Base-by-base conservation (phyloP, 2,329 filamentous ascomycete species). In the Acarospora socialis region DNA sequence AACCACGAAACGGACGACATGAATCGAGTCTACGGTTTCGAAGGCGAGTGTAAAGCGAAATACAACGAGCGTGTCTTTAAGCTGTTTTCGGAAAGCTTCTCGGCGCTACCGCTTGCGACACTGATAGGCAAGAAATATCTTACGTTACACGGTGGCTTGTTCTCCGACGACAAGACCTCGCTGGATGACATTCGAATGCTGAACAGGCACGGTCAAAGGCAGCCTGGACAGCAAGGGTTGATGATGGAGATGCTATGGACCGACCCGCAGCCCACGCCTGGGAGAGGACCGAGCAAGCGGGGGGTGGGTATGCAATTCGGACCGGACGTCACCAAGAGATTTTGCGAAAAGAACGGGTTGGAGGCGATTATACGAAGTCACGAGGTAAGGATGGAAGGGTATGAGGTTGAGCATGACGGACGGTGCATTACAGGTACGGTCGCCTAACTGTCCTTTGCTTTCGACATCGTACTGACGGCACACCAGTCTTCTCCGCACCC, bases 241-340 rank as follows among this genome's bases (percentile, higher is more conserved):
- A 98, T 98, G 90, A 98, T 98, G 90, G 90, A 98, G 60, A 98
- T 98, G 90, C 70, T 98, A 28, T 98, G 90, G 90, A 95, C 90
- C 1, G 90, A 98, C 52, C 90, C 90, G 3, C 90, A 98, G 55
- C 69, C 80, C 1, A 68, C 75, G 45, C 76, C 80, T 17, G 90
- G 90, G 32, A 76, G 90, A 45, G 83, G 86, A 6, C 90, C 90
- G 26, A 93, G 84, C 65, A 98, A 98, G 67, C 74, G 90, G 52
- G 90, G 90, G 44, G 87, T 98, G 13, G 90, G 90, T 32, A 71
- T 95, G 59, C 86, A 95, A 53, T 98, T 98, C 47, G 90, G 90
- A 1, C 90, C 90, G 0, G 90, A 98, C 52, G 75, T 98, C 36
- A 98, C 90, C 14, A 92, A 92, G 63, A 71, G 75, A 30, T 98